Conservation (phyloP, 176 grass and related monocot genomes). For the Microstegium vimineum region DNA sequence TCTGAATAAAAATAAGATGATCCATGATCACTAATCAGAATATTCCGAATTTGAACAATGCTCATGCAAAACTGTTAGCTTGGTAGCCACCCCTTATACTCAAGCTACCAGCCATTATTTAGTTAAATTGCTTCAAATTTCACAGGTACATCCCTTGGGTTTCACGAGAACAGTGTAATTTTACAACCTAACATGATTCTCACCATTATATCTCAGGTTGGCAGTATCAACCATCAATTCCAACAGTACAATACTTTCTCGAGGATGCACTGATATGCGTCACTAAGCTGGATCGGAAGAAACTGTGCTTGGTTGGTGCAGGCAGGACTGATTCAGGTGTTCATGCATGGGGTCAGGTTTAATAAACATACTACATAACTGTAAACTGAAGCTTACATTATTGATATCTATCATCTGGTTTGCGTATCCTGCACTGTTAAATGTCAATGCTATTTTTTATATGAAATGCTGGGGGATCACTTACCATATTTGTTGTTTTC, state of each 20-base stretch:
- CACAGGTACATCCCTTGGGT: not conserved
- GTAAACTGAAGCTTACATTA: constrained; percentile 14
- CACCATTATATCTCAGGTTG: constrained; percentile 59
- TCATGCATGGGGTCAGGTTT: constrained; percentile 96
- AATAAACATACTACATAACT: constrained; percentile 40
- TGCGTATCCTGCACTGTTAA: constrained; percentile 19
- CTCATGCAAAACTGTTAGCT: not conserved
- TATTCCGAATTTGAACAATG: not conserved
- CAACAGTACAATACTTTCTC: constrained; percentile 80
- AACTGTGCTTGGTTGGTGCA: constrained; percentile 84
- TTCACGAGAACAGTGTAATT: not conserved
- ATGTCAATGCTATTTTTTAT: not conserved
- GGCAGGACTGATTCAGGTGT: constrained; percentile 94
- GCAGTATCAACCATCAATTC: constrained; percentile 90
- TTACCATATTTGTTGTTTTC: constrained; percentile 21
- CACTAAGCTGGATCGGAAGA: constrained; percentile 71
- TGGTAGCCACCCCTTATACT: not conserved
- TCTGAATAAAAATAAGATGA: not conserved
- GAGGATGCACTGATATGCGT: constrained; percentile 70
- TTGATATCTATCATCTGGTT: constrained; percentile 3
- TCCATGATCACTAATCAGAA: not conserved
- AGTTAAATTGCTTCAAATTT: not conserved
- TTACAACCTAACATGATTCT: constrained; percentile 24
- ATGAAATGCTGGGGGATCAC: not conserved
- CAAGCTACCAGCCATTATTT: not conserved